A percentile compares a stretch with the other conserved stretches of the same genome.
Evolutionary conservation across 2,329 filamentous ascomycete genomes (phyloP).

Genomic region (Pseudogymnoascus sp.): DNA sequence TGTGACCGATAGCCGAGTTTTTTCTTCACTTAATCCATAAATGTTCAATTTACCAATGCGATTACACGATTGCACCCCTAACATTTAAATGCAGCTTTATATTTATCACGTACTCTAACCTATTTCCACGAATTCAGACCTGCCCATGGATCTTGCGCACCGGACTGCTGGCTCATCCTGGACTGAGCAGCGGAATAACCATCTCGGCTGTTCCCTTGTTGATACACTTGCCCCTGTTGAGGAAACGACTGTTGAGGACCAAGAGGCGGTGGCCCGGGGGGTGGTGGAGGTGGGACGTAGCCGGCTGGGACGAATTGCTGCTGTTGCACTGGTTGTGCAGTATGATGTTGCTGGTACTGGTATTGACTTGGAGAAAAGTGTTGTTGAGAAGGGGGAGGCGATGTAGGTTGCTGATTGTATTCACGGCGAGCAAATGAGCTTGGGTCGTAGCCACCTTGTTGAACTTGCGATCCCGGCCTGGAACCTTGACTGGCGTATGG

Average conservation of each 20-base stretch:
- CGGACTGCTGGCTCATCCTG: constrained; percentile 25
- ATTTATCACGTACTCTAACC: constrained; percentile 6
- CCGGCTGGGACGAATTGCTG: constrained; percentile 47
- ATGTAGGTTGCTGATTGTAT: constrained; percentile 35
- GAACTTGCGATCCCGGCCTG: constrained; percentile 44
- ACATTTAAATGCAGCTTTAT: neutral
- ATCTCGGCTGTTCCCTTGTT: constrained; percentile 48
- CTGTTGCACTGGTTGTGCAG: constrained; percentile 34
- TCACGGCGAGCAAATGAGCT: constrained; percentile 26
- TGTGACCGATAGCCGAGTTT: neutral
- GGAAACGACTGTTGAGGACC: constrained; percentile 44
- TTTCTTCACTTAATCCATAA: neutral
- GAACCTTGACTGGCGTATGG: constrained; percentile 39
- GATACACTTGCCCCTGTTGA: constrained; percentile 34
- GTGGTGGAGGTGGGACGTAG: constrained; percentile 60
- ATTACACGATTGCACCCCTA: neutral
- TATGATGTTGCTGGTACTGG: constrained; percentile 17
- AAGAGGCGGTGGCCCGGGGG: constrained; percentile 51
- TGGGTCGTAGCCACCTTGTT: constrained; percentile 39
- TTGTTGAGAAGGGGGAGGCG: constrained; percentile 54
- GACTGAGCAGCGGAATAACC: constrained; percentile 30
- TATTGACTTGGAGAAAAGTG: constrained; percentile 25
- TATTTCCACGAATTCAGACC: constrained; percentile 63
- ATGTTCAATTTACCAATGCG: neutral
- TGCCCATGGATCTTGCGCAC: constrained; percentile 55